Evolutionary conservation across 257 asterid species (phyloP).

Genomic region (Ilex aquifolium): DNA sequence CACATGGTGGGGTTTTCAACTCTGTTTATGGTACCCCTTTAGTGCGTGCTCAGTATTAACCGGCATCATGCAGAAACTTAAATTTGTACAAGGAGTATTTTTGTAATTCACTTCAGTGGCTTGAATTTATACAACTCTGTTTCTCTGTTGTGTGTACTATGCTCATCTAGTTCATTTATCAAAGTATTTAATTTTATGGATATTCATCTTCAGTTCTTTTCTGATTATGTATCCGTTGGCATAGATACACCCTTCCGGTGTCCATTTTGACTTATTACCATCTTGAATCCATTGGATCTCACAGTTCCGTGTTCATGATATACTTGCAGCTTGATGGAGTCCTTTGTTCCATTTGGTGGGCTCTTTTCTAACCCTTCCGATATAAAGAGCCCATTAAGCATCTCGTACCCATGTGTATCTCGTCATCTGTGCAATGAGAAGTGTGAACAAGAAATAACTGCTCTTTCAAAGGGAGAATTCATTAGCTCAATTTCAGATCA

Average conservation of each 20-base stretch:
- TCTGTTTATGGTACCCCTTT: too few relatives aligned
- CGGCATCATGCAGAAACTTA: too few relatives aligned
- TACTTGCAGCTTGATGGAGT: constrained; percentile 85
- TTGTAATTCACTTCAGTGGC: too few relatives aligned
- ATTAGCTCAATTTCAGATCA: constrained; percentile 27
- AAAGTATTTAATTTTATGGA: too few relatives aligned
- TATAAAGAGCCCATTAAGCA: constrained; percentile 34
- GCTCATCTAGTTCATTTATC: neutral
- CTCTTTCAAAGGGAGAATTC: constrained; percentile 33
- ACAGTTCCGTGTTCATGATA: constrained; percentile 10
- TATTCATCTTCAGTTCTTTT: too few relatives aligned
- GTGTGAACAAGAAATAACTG: constrained; percentile 54
- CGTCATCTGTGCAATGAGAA: constrained; percentile 65
- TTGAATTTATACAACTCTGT: too few relatives aligned
- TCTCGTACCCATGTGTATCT: constrained; percentile 22
- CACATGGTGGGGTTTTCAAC: too few relatives aligned
- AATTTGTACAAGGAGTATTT: too few relatives aligned
- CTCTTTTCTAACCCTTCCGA: constrained; percentile 73
- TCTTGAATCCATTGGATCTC: constrained; percentile 4
- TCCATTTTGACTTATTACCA: neutral
- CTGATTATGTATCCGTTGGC: neutral
- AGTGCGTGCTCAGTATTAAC: too few relatives aligned
- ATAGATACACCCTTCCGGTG: neutral
- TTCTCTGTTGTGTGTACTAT: too few relatives aligned
- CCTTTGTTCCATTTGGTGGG: constrained; percentile 95